phyloP scores from a whole-genome alignment of 768 basidiomycete genomes.

The Mycena floridula region DNA sequence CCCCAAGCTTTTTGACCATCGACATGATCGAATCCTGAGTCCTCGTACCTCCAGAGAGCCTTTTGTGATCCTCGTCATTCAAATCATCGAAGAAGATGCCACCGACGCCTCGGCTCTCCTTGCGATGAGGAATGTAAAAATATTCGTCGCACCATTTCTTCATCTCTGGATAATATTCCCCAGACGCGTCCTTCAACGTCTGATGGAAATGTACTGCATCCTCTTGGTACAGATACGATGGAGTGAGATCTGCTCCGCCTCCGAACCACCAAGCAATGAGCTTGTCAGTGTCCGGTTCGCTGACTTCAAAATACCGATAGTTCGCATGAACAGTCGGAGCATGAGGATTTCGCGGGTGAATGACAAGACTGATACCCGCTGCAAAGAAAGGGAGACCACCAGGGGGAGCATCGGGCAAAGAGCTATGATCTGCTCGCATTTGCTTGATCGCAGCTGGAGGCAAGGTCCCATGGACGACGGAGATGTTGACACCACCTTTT shows the following conservation, averaged over 20 bases:
- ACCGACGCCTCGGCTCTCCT: constrained; percentile 84
- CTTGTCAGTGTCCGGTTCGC: constrained; percentile 39
- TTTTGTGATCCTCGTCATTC: constrained; percentile 55
- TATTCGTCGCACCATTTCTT: constrained; percentile 99
- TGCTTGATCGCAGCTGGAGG: constrained; percentile 87
- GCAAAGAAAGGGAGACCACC: constrained; percentile 86
- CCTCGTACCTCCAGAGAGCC: constrained; percentile 38
- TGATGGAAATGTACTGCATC: constrained; percentile 86
- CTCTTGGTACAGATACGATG: constrained; percentile 84
- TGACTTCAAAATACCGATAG: constrained; percentile 96
- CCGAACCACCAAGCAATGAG: constrained; percentile 98
- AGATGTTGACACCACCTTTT: constrained; percentile 95
- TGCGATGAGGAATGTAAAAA: constrained; percentile 86
- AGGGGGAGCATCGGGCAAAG: constrained; percentile 48
- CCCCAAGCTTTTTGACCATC: constrained; percentile 65
- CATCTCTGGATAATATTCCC: constrained; percentile 71
- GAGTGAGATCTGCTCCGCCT: constrained; percentile 92
- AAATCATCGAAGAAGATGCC: constrained; percentile 98
- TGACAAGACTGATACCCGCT: constrained; percentile 85
- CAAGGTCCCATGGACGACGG: constrained; percentile 81
- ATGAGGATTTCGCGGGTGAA: constrained; percentile 91
- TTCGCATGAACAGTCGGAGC: constrained; percentile 94
- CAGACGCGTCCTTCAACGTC: constrained; percentile 71
- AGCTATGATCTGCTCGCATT: constrained; percentile 90
- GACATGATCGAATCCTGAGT: constrained; percentile 68